Conservation (phyloP, 208 protist genomes). For the Trichomonas tenax region DNA sequence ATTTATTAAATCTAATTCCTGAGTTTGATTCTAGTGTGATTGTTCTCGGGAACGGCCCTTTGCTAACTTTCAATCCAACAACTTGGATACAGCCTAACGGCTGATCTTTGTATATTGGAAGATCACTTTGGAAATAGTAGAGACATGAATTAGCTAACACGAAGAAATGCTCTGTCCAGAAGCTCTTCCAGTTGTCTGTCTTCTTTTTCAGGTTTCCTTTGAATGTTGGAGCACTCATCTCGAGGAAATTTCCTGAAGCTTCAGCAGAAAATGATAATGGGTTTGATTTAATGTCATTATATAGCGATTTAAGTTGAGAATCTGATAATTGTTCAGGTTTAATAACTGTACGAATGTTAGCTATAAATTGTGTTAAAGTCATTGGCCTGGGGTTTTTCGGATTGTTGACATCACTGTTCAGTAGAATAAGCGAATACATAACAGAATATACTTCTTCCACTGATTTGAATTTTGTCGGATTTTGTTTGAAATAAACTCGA, state of each 20-base stretch:
- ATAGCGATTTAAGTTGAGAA: not conserved
- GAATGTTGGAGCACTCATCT: not conserved
- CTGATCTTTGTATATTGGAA: not conserved
- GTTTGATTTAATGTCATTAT: not conserved
- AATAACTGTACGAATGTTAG: not conserved
- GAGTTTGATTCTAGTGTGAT: not conserved
- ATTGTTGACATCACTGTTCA: constrained; percentile 11
- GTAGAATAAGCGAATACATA: not conserved
- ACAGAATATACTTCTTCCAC: not conserved
- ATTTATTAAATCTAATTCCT: not conserved
- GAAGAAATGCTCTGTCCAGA: not conserved
- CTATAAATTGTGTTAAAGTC: not conserved
- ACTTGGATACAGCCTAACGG: not conserved
- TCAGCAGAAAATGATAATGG: not conserved
- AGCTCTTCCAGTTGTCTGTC: not conserved
- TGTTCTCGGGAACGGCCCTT: not conserved
- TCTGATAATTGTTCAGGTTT: not conserved
- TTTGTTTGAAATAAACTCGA: not conserved
- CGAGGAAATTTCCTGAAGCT: not conserved
- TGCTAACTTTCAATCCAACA: not conserved
- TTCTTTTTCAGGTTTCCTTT: not conserved
- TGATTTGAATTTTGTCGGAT: not conserved
- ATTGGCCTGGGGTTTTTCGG: not conserved
- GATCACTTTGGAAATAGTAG: not conserved
- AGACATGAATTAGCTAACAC: not conserved